These are phyloP conservation scores for Tetramitus jugosus DNA, from an alignment of 208 protist genomes.

Conservation along the genomic window DNA sequence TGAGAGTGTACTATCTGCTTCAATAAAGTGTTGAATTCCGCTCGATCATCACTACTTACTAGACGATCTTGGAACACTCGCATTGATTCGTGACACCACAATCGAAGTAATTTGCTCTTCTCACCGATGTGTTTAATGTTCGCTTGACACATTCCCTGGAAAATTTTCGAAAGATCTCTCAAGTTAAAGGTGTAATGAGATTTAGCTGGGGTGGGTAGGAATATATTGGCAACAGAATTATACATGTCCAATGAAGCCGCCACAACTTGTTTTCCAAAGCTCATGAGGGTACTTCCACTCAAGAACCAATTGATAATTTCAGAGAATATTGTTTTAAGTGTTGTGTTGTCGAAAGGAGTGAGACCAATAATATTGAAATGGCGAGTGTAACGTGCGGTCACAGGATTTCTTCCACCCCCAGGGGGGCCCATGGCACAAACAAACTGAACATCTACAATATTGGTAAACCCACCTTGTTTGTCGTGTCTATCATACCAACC, in stretches of 20 bases:
- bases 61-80: conserved; percentile 90
- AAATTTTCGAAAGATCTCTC: conserved; percentile 82
- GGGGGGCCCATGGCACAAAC: conserved; percentile 85
- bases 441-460: conserved; percentile 74
- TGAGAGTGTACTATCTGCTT: background rate
- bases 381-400: conserved; percentile 81
- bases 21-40: conserved; percentile 56
- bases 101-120: conserved; percentile 50
- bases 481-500: conserved; percentile 90
- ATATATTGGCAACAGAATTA: conserved; percentile 68
- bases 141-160: conserved; percentile 74
- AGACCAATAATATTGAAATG: conserved; percentile 86
- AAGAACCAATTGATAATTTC: conserved; percentile 79
- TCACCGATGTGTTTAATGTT: conserved; percentile 57
- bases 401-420: conserved; percentile 81
- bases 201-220: conserved; percentile 92
- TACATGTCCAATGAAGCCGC: conserved; percentile 79
- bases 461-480: conserved; percentile 69
- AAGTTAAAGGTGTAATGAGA: conserved; percentile 97
- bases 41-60: conserved; percentile 71
- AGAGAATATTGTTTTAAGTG: conserved; percentile 80
- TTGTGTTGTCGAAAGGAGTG: conserved; percentile 72
- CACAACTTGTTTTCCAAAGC: conserved; percentile 61
- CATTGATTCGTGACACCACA: conserved; percentile 87
- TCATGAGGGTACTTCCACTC: conserved; percentile 52